A percentile compares a stretch with the other conserved stretches of the same genome.
Evolutionary conservation across 495 filamentous ascomycete species (phyloP).

Genomic region (Cladorrhinum samala): DNA sequence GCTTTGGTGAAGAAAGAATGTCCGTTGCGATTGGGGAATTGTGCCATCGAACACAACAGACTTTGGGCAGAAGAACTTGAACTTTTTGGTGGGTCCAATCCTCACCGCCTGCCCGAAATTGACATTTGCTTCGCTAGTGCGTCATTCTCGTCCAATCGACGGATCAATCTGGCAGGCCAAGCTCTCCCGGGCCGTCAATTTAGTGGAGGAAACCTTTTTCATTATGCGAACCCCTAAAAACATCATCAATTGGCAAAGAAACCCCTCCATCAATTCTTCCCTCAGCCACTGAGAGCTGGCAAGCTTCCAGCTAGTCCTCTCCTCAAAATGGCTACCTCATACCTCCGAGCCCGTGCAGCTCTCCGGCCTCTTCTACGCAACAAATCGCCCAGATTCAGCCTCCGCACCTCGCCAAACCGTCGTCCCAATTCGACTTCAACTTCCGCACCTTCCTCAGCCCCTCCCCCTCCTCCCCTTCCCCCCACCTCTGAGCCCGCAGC

Average conservation of each 20-base stretch:
- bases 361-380: conserved; percentile 24
- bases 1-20: neutral
- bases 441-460: conserved; percentile 15
- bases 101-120: neutral
- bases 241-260: conserved; percentile 3
- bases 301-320: conserved; percentile 23
- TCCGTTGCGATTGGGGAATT: neutral
- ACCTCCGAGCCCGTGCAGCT: conserved; percentile 24
- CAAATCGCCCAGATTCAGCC: conserved; percentile 9
- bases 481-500: conserved; percentile 30
- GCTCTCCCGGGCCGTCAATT: too few species aligned
- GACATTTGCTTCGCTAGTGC: too few species aligned
- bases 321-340: conserved; percentile 33
- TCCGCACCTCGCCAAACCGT: conserved; percentile 12
- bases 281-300: conserved; percentile 36
- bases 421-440: conserved; percentile 35
- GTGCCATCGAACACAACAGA: neutral
- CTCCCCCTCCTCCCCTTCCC: conserved; percentile 28
- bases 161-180: too few species aligned
- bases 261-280: conserved; percentile 4
- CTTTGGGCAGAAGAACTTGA: conserved; percentile 13
- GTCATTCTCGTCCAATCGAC: too few species aligned
- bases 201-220: neutral
- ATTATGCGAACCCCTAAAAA: conserved; percentile 4
- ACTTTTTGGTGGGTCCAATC: conserved; percentile 29